These are phyloP conservation scores for Calonectria leucothoes DNA, from an alignment of 2,329 filamentous ascomycete genomes.

Conservation along the genomic window DNA sequence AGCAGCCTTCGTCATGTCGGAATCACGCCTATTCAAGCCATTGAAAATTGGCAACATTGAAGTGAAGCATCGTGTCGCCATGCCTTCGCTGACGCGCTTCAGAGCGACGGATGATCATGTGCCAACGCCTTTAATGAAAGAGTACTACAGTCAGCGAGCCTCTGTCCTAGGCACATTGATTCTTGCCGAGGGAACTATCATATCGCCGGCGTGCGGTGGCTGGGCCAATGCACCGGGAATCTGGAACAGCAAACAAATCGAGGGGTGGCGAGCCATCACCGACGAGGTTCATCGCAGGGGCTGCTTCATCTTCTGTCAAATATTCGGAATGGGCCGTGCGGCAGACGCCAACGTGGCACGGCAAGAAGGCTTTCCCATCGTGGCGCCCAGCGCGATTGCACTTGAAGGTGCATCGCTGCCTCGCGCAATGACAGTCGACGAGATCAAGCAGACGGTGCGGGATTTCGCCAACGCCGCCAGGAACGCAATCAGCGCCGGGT, in stretches of 20 bases:
- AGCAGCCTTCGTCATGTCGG: conserved; percentile 13
- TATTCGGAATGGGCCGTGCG: conserved; percentile 71
- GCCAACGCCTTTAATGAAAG: conserved; percentile 50
- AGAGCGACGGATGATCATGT: conserved; percentile 54
- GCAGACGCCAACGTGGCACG: conserved; percentile 48
- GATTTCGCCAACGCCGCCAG: conserved; percentile 66
- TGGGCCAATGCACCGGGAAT: conserved; percentile 66
- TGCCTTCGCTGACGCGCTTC: conserved; percentile 68
- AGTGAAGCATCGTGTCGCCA: conserved; percentile 59
- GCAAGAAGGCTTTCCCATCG: conserved; percentile 42
- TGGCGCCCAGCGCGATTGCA: conserved; percentile 43
- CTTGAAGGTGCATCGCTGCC: conserved; percentile 63
- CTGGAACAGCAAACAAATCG: conserved; percentile 66
- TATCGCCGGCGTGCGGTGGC: conserved; percentile 45
- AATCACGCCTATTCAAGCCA: conserved; percentile 54
- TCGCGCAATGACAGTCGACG: conserved; percentile 70
- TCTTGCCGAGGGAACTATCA: conserved; percentile 59
- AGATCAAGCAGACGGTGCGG: conserved; percentile 71
- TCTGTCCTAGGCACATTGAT: conserved; percentile 55
- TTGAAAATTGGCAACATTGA: conserved; percentile 53
- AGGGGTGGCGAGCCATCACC: conserved; percentile 70
- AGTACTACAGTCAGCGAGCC: conserved; percentile 60
- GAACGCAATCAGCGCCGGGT: conserved; percentile 71
- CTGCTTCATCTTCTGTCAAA: conserved; percentile 69
- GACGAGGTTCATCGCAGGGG: conserved; percentile 73